Conservation (phyloP, 2,329 filamentous ascomycete genomes). For the Trichoderma sp. region DNA sequence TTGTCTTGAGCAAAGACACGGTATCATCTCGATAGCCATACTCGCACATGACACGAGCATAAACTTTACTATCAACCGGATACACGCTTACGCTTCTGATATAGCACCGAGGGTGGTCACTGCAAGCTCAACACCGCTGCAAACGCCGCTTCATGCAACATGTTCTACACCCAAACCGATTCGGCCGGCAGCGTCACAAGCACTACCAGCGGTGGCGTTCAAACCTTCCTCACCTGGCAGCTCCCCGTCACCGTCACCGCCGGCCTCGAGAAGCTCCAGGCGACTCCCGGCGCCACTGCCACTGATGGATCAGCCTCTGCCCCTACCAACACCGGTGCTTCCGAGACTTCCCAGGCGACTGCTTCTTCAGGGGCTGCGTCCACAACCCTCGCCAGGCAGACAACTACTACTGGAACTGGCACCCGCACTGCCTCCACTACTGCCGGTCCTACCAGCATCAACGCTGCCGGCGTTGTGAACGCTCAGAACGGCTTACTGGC, state of each 20-base stretch:
- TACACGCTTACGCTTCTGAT: background rate
- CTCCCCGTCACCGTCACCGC: conserved; percentile 38
- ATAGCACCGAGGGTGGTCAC: conserved; percentile 22
- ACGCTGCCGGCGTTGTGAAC: conserved; percentile 32
- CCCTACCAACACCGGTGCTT: conserved; percentile 20
- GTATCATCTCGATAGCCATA: background rate
- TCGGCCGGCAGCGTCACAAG: background rate
- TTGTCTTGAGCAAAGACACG: background rate
- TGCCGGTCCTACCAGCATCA: conserved; percentile 23
- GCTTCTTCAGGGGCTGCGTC: conserved; percentile 17
- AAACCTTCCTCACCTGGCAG: conserved; percentile 25
- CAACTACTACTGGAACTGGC: background rate
- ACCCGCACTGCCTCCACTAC: conserved; percentile 22
- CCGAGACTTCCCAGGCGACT: conserved; percentile 11
- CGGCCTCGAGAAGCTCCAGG: conserved; percentile 36
- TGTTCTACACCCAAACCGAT: background rate
- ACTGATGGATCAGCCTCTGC: conserved; percentile 19
- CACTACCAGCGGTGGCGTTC: conserved; percentile 1
- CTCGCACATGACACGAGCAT: background rate
- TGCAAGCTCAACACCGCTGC: conserved; percentile 30
- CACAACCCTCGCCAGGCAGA: conserved; percentile 7
- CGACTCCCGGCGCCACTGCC: conserved; percentile 14
- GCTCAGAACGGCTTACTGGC: conserved; percentile 36
- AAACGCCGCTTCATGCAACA: conserved; percentile 27
- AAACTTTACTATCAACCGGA: background rate